Base-by-base conservation (phyloP, 371 early-diverging fungal species). In the Catenaria anguillulae region DNA sequence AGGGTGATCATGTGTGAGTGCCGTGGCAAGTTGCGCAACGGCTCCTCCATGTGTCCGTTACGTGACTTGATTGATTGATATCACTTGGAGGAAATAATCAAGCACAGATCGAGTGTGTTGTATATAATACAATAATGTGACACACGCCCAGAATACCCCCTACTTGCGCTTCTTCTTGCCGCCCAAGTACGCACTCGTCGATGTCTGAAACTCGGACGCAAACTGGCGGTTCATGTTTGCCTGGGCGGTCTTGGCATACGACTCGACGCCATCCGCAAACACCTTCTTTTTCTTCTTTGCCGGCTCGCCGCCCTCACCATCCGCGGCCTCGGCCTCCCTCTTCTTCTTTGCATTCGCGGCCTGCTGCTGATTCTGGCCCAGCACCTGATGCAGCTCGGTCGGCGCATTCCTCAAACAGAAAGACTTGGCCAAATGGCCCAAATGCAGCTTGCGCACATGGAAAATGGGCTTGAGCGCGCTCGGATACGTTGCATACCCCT, bases 361-460 rank as follows among this genome's bases (percentile, higher is more conserved):
- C 40, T 5, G 33, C 54, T 33, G 29, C 33, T n/a, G 13, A 15
- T 29, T 12, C 55, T n/a, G 19, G 35, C 55, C 34, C 34, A 33
- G 23, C 26, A 50, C 12, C 55, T 13, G 29, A 13, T 10, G 67
- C 12, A 75, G 69, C 60, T 69, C 63, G 33, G 66, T 67, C 15
- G 95, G 95, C 15, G 88, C 83, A 66, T 92, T 93, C 52, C 89
- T 79, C 62, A 97, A 72, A 13, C 82, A 92, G 82, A 97, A 97
- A n/a, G 88, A 78, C 71, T 94, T 95, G 54, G 97, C 95, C 61
- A 89, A 72, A 67, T 97, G 98, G 23, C 98, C 98, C 48, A 94
- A 77, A 70, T 97, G 98, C 65, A 97, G 74, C 59, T 85, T 84
- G 64, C 85, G 85, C 64, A 95, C 77, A 68, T 95, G 92, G 81